Conservation (phyloP, 441 rosid genomes). For the Eugenia klotzschiana region DNA sequence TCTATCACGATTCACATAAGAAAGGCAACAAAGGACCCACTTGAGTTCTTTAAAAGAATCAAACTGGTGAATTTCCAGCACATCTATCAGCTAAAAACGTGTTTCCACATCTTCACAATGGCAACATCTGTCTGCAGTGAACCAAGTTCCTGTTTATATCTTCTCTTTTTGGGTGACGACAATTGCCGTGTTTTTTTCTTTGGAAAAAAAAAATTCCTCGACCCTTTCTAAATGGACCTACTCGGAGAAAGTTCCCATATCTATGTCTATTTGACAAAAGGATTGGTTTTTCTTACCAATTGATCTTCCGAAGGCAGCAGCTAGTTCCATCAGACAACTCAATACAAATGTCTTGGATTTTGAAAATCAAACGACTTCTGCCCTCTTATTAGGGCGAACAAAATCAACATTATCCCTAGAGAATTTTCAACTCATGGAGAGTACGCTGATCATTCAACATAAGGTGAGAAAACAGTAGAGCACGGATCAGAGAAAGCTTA, state of each 20-base stretch:
- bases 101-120: background rate
- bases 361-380: background rate
- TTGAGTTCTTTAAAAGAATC: background rate
- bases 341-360: background rate
- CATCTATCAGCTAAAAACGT: background rate
- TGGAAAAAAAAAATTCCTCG: background rate
- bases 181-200: background rate
- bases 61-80: background rate
- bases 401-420: background rate
- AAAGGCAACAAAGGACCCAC: background rate
- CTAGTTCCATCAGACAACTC: background rate
- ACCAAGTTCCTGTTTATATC: background rate
- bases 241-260: background rate
- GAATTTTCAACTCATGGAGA: background rate
- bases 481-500: background rate
- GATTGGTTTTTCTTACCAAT: background rate
- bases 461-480: background rate
- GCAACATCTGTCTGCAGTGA: background rate
- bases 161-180: background rate
- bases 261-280: background rate
- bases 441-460: background rate
- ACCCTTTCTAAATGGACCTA: background rate
- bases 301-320: background rate
- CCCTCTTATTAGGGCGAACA: background rate
- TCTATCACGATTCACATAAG: background rate